Percentiles rank a stretch among this genome's conserved stretches.
Evolutionary conservation across 1,284 basidiomycete genomes (phyloP).

Genomic region (Pterulicium gracile): DNA sequence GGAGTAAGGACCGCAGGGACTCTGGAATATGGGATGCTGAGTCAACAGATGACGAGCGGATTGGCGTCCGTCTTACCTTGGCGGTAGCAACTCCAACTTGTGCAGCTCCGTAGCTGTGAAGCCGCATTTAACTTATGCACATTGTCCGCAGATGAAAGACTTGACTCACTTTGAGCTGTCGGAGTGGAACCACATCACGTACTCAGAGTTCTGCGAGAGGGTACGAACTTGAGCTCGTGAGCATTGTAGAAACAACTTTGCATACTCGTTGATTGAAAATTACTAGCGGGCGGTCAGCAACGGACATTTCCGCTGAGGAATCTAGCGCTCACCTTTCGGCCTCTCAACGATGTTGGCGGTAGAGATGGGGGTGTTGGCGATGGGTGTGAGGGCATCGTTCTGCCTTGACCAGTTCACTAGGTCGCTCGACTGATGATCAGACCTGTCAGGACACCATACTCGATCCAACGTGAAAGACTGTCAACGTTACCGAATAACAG

Average conservation of each 20-base stretch:
- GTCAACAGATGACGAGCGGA: background rate
- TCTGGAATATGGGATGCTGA: constrained; percentile 7
- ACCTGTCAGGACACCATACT: no score
- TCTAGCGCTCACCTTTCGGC: constrained; percentile 49
- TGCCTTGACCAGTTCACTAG: constrained; percentile 46
- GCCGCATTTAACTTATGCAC: constrained; percentile 3
- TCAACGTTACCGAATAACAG: constrained; percentile 36
- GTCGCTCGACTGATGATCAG: constrained; percentile 43
- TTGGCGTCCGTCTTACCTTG: constrained; percentile 12
- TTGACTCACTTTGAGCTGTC: constrained; percentile 43
- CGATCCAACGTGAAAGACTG: background rate
- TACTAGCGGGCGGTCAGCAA: background rate
- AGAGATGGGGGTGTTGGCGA: constrained; percentile 44
- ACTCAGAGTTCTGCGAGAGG: constrained; percentile 38
- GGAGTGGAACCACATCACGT: constrained; percentile 67
- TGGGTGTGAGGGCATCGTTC: constrained; percentile 43
- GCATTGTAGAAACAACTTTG: background rate
- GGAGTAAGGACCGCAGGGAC: constrained; percentile 50
- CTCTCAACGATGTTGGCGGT: constrained; percentile 51
- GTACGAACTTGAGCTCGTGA: background rate
- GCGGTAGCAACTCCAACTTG: constrained; percentile 53
- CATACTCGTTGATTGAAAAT: constrained; percentile 3
- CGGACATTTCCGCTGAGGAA: background rate
- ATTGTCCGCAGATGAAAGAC: background rate
- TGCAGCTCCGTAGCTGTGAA: constrained; percentile 45